These are phyloP conservation scores for Neurospora sp. DNA, from an alignment of 495 filamentous ascomycete species.

Conservation along the genomic window DNA sequence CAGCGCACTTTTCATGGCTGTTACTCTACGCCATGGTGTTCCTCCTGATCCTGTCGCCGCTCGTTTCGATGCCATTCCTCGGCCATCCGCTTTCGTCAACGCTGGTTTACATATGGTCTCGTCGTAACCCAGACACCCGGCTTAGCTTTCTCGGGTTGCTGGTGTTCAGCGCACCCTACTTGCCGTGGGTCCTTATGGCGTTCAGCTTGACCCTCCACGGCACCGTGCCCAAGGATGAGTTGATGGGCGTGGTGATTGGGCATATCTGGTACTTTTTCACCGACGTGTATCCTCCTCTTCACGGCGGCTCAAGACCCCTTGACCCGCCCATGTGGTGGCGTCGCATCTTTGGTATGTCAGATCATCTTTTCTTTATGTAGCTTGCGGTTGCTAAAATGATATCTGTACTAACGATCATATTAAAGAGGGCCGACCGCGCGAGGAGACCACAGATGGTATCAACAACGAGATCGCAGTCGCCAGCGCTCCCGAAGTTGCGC, in stretches of 20 bases:
- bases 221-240: conserved; percentile 85
- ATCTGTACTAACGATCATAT: background rate
- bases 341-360: conserved; percentile 54
- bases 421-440: conserved; percentile 30
- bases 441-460: conserved; percentile 36
- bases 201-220: conserved; percentile 82
- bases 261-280: conserved; percentile 98
- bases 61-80: conserved; percentile 82
- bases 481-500: conserved; percentile 19
- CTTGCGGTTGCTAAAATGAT: too few species aligned
- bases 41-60: conserved; percentile 69
- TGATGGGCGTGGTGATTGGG: conserved; percentile 85
- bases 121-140: conserved; percentile 83
- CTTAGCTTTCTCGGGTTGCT: conserved; percentile 85
- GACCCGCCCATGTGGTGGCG: conserved; percentile 92
- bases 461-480: conserved; percentile 45
- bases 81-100: conserved; percentile 82
- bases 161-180: conserved; percentile 85
- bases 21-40: conserved; percentile 71
- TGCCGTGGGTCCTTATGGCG: conserved; percentile 92
- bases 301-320: conserved; percentile 73
- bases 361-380: too few species aligned
- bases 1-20: conserved; percentile 91
- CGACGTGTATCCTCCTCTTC: conserved; percentile 87
- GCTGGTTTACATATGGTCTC: conserved; percentile 96